Base-by-base conservation (phyloP, 805 yeast species). In the Candida methanosorbosa region DNA sequence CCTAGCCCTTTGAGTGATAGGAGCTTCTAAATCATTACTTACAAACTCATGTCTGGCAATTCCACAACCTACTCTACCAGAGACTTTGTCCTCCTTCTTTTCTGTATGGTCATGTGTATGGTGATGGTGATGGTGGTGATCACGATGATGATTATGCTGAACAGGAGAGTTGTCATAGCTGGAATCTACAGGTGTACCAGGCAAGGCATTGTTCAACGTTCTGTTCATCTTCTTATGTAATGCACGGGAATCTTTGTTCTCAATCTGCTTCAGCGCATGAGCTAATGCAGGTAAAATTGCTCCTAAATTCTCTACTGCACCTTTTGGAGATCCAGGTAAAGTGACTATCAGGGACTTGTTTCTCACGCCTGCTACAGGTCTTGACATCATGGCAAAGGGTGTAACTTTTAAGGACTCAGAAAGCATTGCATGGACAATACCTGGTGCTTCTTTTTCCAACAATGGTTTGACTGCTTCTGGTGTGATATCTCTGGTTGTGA, bases 301-400 rank as follows among this genome's bases (percentile, higher is more conserved):
- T 13, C 48, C 52, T 21, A 68, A 39, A 39, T 68, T 68, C 44
- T 72, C 77, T 1, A 39, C 40, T 0, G 71, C 69, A 1, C 66
- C 78, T 37, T 61, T 68, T 1, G 72, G 70, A 1, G 75, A 68
- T 0, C 78, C 78, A 0, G 78, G 78, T 4, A 71, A 49, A 0
- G 76, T 67, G 11, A 71, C 43, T 0, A 72, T 50, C 27, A 72
- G 40, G 0, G 65, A 39, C 17, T 56, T 46, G 19, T 53, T 51
- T 12, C 50, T 44, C 3, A 63, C 53, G 3, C 78, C 78, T 2
- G 75, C 73, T 4, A 66, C 67, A 2, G 75, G 75, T 20, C 78
- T 54, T 4, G 72, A 52, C 55, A 70, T 48, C 29, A 67, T 66
- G 1, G 75, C 77, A 42, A 56, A 58, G 1, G 70, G 69, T 0